Conservation (phyloP, 768 basidiomycete genomes). For the Podaxis rugospora region DNA sequence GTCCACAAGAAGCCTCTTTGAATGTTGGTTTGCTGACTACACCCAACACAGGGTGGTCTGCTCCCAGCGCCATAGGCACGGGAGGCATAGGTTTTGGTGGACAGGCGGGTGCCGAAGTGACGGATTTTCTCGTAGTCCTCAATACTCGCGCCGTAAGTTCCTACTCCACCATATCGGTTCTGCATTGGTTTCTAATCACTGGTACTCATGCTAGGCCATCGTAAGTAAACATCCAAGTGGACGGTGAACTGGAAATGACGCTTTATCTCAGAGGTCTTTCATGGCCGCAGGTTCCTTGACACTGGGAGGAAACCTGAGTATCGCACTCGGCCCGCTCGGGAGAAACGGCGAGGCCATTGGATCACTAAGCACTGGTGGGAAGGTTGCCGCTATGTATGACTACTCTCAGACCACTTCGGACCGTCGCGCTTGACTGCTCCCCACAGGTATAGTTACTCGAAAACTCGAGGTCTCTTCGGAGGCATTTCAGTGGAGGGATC, state of each 20-base stretch:
- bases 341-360: constrained; percentile 93
- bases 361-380: constrained; percentile 77
- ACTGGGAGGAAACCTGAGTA: constrained; percentile 85
- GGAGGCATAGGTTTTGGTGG: constrained; percentile 88
- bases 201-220: constrained; percentile 43
- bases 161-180: not conserved
- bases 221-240: constrained; percentile 35
- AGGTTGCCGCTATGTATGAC: constrained; percentile 83
- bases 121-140: constrained; percentile 86
- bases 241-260: not conserved
- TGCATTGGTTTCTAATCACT: constrained; percentile 1
- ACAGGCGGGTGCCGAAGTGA: constrained; percentile 81
- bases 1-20: constrained; percentile 24
- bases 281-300: constrained; percentile 93
- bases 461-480: constrained; percentile 91
- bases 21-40: constrained; percentile 4
- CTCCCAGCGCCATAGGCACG: constrained; percentile 92
- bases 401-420: not conserved
- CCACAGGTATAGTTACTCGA: constrained; percentile 84
- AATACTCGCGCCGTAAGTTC: constrained; percentile 71
- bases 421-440: not conserved
- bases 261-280: constrained; percentile 58
- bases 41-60: constrained; percentile 69
- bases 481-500: constrained; percentile 87
- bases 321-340: constrained; percentile 88